A percentile compares a stretch with the other conserved stretches of the same genome.
phyloP scores from a whole-genome alignment of 1,139 yeast species.

The Candida tunisiensis region DNA sequence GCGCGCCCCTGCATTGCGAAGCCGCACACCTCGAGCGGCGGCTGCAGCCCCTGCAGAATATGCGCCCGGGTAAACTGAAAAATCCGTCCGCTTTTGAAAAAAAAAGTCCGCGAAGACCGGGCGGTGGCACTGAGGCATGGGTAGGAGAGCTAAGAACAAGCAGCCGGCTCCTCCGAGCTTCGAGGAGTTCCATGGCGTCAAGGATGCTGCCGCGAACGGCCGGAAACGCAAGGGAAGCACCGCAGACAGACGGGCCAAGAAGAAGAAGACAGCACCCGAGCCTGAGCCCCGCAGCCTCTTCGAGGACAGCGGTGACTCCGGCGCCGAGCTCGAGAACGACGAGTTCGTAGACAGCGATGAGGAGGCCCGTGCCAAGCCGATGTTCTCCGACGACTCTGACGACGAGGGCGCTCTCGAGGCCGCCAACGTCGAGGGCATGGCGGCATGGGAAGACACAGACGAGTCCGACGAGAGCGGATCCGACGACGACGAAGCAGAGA shows the following conservation, averaged over 20 bases:
- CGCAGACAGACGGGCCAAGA: constrained; percentile 10
- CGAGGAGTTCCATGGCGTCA: constrained; percentile 62
- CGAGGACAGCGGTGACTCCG: constrained; percentile 53
- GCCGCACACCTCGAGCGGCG: no score
- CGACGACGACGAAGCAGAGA: constrained; percentile 56
- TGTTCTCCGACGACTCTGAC: constrained; percentile 77
- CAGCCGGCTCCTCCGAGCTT: constrained; percentile 80
- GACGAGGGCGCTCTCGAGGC: constrained; percentile 72
- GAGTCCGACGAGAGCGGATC: constrained; percentile 53
- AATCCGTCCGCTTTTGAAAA: no score
- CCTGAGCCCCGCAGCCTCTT: constrained; percentile 37
- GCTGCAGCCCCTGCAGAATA: no score
- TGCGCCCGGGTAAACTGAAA: no score
- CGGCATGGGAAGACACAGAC: constrained; percentile 53
- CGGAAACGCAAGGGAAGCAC: no score
- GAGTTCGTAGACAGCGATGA: constrained; percentile 43
- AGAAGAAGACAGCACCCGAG: constrained; percentile 6
- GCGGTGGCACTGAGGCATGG: no score
- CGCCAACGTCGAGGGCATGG: constrained; percentile 38
- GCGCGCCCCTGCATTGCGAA: no score
- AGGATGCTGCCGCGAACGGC: constrained; percentile 15
- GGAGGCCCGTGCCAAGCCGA: constrained; percentile 40
- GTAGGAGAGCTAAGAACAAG: constrained; percentile 81
- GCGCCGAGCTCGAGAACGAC: constrained; percentile 28
- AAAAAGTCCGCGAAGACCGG: no score